These are phyloP conservation scores for Suhomyces pyralidae DNA, from an alignment of 805 yeast genomes.

Conservation along the genomic window DNA sequence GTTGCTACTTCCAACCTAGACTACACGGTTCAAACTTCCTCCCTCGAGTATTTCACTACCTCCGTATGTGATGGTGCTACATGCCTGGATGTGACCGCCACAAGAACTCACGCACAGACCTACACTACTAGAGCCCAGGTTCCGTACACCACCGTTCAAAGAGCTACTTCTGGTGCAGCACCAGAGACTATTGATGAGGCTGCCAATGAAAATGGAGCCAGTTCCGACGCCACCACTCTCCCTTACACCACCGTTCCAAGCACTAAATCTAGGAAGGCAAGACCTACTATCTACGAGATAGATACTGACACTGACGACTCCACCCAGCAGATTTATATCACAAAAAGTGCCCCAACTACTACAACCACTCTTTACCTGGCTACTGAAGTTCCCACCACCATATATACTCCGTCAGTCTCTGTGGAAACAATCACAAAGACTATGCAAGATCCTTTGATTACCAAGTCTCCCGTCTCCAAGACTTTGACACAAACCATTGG, in stretches of 20 bases:
- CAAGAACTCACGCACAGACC: constrained; percentile 2
- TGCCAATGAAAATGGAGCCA: not conserved
- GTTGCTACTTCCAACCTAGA: constrained; percentile 17
- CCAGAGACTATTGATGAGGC: not conserved
- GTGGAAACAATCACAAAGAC: constrained; percentile 20
- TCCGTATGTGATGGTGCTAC: constrained; percentile 9
- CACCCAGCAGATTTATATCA: constrained; percentile 7
- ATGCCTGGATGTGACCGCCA: constrained; percentile 1
- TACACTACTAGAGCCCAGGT: constrained; percentile 4
- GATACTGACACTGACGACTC: constrained; percentile 20
- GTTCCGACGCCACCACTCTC: not conserved
- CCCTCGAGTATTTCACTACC: constrained; percentile 13
- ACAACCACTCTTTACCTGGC: constrained; percentile 27
- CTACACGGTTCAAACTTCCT: constrained; percentile 18
- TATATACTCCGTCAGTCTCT: constrained; percentile 16
- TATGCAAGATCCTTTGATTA: constrained; percentile 26
- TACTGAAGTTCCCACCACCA: constrained; percentile 21
- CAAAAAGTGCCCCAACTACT: constrained; percentile 25
- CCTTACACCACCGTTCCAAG: constrained; percentile 4
- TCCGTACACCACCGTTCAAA: constrained; percentile 4
- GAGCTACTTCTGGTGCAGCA: constrained; percentile 1
- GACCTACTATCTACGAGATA: constrained; percentile 14
- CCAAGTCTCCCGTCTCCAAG: constrained; percentile 22
- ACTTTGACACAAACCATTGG: constrained; percentile 23
- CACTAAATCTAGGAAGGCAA: constrained; percentile 1